A percentile compares a stretch with the other conserved stretches of the same genome.
phyloP scores from a whole-genome alignment of 2,329 filamentous ascomycete species.

The Whalleya microplaca region DNA sequence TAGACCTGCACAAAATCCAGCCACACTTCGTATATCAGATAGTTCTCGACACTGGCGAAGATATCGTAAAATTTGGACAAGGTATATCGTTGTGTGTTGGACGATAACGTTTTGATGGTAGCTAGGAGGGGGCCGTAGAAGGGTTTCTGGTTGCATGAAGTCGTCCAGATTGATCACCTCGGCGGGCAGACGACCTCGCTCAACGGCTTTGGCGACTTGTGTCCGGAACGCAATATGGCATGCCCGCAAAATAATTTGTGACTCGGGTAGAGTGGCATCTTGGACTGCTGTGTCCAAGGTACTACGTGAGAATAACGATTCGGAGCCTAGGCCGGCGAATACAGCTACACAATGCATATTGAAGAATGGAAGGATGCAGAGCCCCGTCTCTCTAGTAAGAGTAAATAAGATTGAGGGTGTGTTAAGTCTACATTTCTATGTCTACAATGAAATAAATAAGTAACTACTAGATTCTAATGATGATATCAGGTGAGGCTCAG shows the following conservation, averaged over 20 bases:
- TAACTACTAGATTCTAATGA: neutral
- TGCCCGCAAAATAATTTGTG: conserved; percentile 5
- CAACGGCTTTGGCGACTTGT: conserved; percentile 3
- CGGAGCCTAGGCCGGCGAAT: conserved; percentile 15
- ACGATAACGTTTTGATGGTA: conserved; percentile 13
- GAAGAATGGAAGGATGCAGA: neutral
- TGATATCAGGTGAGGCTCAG: neutral
- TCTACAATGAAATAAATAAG: neutral
- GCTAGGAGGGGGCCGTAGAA: neutral
- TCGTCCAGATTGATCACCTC: conserved; percentile 7
- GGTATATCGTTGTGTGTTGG: conserved; percentile 14
- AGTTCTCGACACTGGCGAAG: neutral
- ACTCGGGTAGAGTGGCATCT: conserved; percentile 9
- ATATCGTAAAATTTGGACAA: conserved; percentile 10
- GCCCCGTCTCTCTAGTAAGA: neutral
- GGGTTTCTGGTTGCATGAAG: conserved; percentile 6
- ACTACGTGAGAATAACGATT: conserved; percentile 6
- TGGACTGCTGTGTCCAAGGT: conserved; percentile 4
- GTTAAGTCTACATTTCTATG: neutral
- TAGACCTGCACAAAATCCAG: conserved; percentile 13
- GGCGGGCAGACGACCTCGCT: conserved; percentile 2
- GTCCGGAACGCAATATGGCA: conserved; percentile 4
- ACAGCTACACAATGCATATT: conserved; percentile 13
- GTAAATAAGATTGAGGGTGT: neutral
- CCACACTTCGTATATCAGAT: conserved; percentile 1